Evolutionary conservation across 1,139 yeast genomes (phyloP).

Genomic region (Taphrina wiesneri): DNA sequence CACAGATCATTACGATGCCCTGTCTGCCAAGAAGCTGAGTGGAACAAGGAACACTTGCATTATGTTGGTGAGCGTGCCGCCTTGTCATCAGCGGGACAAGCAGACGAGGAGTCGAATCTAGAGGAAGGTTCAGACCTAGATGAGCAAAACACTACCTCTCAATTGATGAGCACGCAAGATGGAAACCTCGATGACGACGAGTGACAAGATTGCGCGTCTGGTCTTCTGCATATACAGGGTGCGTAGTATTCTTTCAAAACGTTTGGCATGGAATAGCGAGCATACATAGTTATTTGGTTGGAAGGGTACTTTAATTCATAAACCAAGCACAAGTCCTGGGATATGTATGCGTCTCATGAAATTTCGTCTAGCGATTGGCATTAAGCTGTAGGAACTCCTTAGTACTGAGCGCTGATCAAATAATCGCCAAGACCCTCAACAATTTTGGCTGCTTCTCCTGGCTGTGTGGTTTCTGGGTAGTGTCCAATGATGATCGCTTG

Average conservation of each 20-base stretch:
- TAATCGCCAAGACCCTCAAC: slow-evolving; percentile 96
- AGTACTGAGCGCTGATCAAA: slow-evolving; percentile 82
- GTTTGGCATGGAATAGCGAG: background rate
- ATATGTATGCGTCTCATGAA: background rate
- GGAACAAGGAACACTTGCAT: background rate
- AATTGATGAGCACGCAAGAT: background rate
- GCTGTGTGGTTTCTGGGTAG: slow-evolving; percentile 84
- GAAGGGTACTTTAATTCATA: background rate
- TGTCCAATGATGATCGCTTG: slow-evolving; percentile 94
- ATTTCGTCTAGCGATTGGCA: background rate
- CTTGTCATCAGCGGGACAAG: background rate
- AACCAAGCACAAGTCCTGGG: background rate
- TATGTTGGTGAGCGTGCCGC: slow-evolving; percentile 20
- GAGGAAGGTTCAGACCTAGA: background rate
- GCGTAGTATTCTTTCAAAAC: background rate
- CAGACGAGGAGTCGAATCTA: background rate
- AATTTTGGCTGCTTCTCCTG: slow-evolving; percentile 92
- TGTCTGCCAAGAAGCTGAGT: slow-evolving; percentile 4
- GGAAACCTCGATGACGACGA: background rate
- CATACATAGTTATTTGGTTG: background rate
- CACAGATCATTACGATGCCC: background rate
- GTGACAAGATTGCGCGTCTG: background rate
- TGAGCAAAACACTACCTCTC: background rate
- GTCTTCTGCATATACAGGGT: background rate
- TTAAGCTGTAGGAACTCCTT: background rate